Conservation (phyloP, 371 early-diverging fungal species). For the Zychaea mexicana region DNA sequence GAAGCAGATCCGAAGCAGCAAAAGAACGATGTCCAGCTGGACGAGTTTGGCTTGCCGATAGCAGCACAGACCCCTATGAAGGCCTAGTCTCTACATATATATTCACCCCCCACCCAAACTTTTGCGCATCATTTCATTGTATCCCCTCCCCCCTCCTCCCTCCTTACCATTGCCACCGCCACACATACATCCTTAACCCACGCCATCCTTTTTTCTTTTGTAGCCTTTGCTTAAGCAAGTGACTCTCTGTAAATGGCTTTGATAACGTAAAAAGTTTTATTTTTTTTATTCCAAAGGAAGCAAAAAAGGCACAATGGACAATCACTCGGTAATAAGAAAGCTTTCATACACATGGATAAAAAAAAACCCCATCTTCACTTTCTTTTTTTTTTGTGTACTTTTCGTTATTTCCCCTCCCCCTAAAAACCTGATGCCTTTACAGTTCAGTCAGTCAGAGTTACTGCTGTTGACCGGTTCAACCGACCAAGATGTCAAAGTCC, state of each 20-base stretch:
- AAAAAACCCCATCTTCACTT: no score
- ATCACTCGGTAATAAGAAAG: neutral
- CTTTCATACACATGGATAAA: neutral
- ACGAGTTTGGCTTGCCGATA: conserved; percentile 61
- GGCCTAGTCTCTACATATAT: conserved; percentile 23
- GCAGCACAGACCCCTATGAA: conserved; percentile 53
- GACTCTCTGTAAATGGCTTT: conserved; percentile 6
- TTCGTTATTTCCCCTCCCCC: no score
- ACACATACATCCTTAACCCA: no score
- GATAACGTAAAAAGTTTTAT: conserved; percentile 2
- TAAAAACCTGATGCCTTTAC: no score
- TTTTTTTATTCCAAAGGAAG: neutral
- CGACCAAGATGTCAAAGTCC: conserved; percentile 26
- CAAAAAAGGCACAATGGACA: neutral
- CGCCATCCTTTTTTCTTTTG: neutral
- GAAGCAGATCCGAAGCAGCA: conserved; percentile 43
- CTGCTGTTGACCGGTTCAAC: conserved; percentile 34
- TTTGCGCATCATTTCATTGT: neutral
- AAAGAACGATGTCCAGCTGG: conserved; percentile 44
- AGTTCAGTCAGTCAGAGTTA: conserved; percentile 34
- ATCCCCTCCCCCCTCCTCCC: neutral
- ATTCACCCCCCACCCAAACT: neutral
- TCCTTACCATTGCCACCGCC: neutral
- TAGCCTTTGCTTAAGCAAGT: no score
- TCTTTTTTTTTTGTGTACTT: no score